Evolutionary conservation across 176 grass and related monocot species (phyloP).

Genomic region (Neostapfia colusana): DNA sequence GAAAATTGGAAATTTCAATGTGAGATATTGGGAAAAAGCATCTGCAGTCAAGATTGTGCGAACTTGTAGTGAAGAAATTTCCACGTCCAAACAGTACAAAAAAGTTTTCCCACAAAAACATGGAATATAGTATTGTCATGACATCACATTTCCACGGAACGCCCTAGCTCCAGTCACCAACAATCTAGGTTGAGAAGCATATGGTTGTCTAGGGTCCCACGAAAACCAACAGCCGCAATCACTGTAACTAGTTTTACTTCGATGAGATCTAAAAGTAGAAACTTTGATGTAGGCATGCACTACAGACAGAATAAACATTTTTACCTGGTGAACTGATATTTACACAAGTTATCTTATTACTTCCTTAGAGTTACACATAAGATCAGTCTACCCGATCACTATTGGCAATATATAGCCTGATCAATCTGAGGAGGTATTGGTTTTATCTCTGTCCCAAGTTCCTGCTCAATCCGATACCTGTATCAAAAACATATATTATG

Average conservation of each 20-base stretch:
- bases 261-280: background rate
- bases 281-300: background rate
- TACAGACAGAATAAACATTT: slow-evolving; percentile 28
- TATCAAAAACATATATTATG: background rate
- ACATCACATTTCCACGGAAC: background rate
- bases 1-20: background rate
- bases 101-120: background rate
- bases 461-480: slow-evolving; percentile 88
- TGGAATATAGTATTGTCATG: background rate
- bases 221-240: background rate
- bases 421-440: slow-evolving; percentile 91
- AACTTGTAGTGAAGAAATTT: background rate
- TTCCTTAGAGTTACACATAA: slow-evolving; percentile 43
- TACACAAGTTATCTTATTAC: slow-evolving; percentile 60
- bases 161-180: background rate
- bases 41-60: background rate
- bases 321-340: slow-evolving; percentile 76
- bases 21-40: background rate
- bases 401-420: slow-evolving; percentile 75
- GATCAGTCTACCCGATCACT: slow-evolving; percentile 40
- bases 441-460: slow-evolving; percentile 96
- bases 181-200: background rate
- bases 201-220: background rate
- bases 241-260: background rate
- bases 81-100: background rate